Percentiles rank a stretch among this genome's conserved stretches.
Evolutionary conservation across 495 filamentous ascomycete species (phyloP).

Genomic region (Lasiosphaeris hirsuta): DNA sequence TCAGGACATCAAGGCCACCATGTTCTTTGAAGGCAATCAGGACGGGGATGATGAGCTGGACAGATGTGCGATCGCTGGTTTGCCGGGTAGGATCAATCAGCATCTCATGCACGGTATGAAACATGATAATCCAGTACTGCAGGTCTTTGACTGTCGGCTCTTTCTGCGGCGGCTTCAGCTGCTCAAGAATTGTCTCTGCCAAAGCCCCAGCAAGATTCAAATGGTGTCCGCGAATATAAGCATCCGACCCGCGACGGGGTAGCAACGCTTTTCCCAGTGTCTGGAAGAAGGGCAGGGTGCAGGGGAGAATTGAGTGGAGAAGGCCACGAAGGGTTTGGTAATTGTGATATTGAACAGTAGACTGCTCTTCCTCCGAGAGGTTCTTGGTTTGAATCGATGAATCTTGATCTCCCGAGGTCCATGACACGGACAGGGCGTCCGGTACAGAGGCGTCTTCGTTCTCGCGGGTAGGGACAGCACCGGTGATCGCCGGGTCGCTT

Average conservation of each 20-base stretch:
- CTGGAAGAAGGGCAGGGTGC: constrained; percentile 74
- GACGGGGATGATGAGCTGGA: constrained; percentile 73
- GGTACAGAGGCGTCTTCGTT: constrained; percentile 12
- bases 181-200: constrained; percentile 64
- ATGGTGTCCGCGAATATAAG: constrained; percentile 61
- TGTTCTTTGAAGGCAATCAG: constrained; percentile 80
- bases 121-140: constrained; percentile 75
- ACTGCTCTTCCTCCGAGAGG: constrained; percentile 35
- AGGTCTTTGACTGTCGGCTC: constrained; percentile 47
- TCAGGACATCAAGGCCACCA: constrained; percentile 70
- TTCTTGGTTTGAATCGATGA: constrained; percentile 13
- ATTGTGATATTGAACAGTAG: constrained; percentile 64
- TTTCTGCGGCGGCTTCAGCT: constrained; percentile 43
- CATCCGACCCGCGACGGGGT: constrained; percentile 64
- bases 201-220: constrained; percentile 73
- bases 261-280: constrained; percentile 75
- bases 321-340: constrained; percentile 70
- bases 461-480: neutral
- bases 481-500: neutral
- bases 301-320: constrained; percentile 67
- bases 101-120: constrained; percentile 72
- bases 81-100: constrained; percentile 60
- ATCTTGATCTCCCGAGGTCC: constrained; percentile 38
- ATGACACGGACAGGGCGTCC: constrained; percentile 12
- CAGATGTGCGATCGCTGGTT: constrained; percentile 51